phyloP scores from a whole-genome alignment of 495 filamentous ascomycete genomes.

The Delitschia confertaspora region DNA sequence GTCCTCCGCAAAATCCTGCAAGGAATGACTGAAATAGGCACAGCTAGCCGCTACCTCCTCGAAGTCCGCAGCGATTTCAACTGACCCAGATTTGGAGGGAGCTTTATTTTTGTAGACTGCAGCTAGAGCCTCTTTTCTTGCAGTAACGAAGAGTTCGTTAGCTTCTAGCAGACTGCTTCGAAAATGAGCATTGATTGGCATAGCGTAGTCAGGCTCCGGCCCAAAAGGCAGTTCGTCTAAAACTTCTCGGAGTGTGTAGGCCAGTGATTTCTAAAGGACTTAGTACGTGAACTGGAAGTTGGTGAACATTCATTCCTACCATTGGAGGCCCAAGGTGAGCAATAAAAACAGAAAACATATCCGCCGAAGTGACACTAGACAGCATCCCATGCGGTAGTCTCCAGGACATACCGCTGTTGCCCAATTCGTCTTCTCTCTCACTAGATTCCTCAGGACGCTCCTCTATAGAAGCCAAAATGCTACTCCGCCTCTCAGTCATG shows the following conservation, averaged over 20 bases:
- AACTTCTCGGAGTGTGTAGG: constrained; percentile 79
- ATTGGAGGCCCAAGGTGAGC: constrained; percentile 81
- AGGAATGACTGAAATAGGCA: constrained; percentile 84
- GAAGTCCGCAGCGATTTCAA: constrained; percentile 79
- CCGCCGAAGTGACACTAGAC: constrained; percentile 45
- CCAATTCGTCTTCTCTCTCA: constrained; percentile 10
- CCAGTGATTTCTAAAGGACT: constrained; percentile 61
- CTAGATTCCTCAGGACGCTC: constrained; percentile 21
- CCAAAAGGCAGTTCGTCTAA: constrained; percentile 81
- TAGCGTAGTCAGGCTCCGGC: constrained; percentile 50
- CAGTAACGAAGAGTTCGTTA: constrained; percentile 62
- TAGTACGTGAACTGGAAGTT: constrained; percentile 6
- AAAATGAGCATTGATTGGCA: constrained; percentile 70
- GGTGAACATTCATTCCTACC: constrained; percentile 39
- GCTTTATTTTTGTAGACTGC: constrained; percentile 71
- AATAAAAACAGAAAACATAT: constrained; percentile 86
- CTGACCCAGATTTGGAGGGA: constrained; percentile 50
- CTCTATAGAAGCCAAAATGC: constrained; percentile 22
- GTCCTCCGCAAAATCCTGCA: constrained; percentile 83
- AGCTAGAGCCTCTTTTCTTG: constrained; percentile 64
- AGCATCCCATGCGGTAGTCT: constrained; percentile 17
- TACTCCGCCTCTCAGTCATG: constrained; percentile 15
- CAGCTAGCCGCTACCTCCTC: constrained; percentile 95
- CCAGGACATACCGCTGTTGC: constrained; percentile 1
- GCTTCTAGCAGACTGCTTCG: constrained; percentile 68